Evolutionary conservation across 306 rosid species (phyloP), one percentile per base, ranked within the genome.

Genomic region (Fragaria vesca): DNA sequence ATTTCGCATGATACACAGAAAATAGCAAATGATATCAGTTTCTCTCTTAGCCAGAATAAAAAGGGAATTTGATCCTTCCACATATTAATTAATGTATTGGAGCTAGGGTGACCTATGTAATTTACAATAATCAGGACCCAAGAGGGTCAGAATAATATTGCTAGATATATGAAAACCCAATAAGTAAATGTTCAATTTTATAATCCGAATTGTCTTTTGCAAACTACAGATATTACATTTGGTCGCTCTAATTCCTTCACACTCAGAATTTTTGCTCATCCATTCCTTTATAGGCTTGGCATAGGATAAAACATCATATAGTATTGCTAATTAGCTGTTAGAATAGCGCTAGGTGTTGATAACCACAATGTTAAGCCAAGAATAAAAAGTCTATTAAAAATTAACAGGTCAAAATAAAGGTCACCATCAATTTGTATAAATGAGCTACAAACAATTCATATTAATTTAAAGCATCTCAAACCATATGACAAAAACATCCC

Each of bases 1-100:
- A 79, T 87, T 10, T 57, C 89, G 1, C 12, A 26, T 32, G 96
- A 90, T 79, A 89, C 92, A 21, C 74, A 77, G 4, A 77, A 73
- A 17, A 83, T 90, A 55, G 81, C 81, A 0, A 17, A 86, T 1
- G 90, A 90, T 66, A 87, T 93, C 63, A 38, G 34, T 32, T 71
- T 13, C 42, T 30, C 43, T 5, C 40, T 62, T 6, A 57, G 10
- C 24, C 48, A 45, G 13, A 47, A 12, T 47, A 12, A 12, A 47
- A 47, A 12, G 51, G 16, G 16, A 12, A 47, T 12, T 47, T 47
- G 16, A 47, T 24, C 34, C n/a, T 55, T 57, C 34, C 34, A 58
- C 26, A 58, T 2, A 30, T 30, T 30, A 30, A 55, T 1, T 21
- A 7, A 4, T 50, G 17, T 50, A 15, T 5, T 50, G 20, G 8